Base-by-base conservation (phyloP, 2,329 filamentous ascomycete genomes). In the Graphiopsis chlorocephala region DNA sequence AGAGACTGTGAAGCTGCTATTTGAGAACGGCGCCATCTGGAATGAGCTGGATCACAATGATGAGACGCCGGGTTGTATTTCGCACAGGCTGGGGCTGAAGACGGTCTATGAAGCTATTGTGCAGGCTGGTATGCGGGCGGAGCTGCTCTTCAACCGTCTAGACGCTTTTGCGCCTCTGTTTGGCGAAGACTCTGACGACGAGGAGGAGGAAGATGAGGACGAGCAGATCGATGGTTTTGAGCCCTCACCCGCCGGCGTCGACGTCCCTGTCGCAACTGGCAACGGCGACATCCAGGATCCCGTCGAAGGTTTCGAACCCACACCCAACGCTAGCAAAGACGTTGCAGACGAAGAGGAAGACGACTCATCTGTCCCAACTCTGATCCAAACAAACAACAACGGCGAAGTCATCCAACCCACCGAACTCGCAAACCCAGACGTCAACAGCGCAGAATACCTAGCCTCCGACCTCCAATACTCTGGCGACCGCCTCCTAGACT, bases 21-120 rank as follows among this genome's bases (percentile, higher is more conserved):
- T 98, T 66, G 85, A 93, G 73, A 90, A 90, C 70, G 95, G 95
- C 33, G 95, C 92, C 12, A 97, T 98, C 71, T 99, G 95, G 95
- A 99, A 99, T 79, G 93, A 97, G 76, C 82, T 98, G 64, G 92
- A 98, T 77, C 80, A 83, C 69, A 89, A 91, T 71, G 86, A 92
- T 72, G 94, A 98, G 82, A 98, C 95, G 3, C 93, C 95, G 0
- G 95, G 93, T 8, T 98, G 94, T 76, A 81, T 97, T 50, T 95
- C 95, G 10, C 82, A 84, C 29, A 76, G 86, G 53, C 69, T 97
- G 26, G 89, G 90, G 0, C 81, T 91, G 71, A 83, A 78, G 62
- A 84, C 86, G 58, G 79, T 97, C 38, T 98, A 99, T 75, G 86
- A 90, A 47, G 78, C 93, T 64, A 91, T 94, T 75, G 90, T 98